A percentile compares a stretch with the other conserved stretches of the same genome.
Evolutionary conservation across 108 stramenopile genomes (phyloP).

Genomic region (Schizochytrium sp.): DNA sequence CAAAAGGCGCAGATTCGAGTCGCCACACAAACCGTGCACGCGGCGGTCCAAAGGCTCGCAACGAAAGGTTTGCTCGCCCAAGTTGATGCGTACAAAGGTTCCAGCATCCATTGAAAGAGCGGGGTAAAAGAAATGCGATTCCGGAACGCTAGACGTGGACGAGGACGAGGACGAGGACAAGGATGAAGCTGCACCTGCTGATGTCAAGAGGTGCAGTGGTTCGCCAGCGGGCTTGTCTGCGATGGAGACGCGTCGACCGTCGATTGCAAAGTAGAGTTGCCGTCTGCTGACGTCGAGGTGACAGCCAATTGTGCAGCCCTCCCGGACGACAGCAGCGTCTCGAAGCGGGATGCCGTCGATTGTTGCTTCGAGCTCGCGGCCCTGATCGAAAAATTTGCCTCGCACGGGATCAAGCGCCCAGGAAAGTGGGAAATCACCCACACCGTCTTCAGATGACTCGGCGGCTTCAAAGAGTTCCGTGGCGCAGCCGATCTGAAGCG

Average conservation of each 20-base stretch:
- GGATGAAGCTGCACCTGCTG: neutral
- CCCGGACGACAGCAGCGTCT: neutral
- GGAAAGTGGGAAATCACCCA: neutral
- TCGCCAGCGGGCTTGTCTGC: too few relatives aligned
- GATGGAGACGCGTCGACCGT: neutral
- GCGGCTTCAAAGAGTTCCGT: neutral
- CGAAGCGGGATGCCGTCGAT: neutral
- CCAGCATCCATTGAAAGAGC: neutral
- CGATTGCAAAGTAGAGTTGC: neutral
- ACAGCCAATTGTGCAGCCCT: neutral
- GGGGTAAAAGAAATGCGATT: neutral
- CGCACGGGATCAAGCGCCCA: slow-evolving; percentile 5
- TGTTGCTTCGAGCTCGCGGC: neutral
- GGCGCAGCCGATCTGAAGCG: neutral
- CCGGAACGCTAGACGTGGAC: neutral
- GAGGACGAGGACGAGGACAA: neutral
- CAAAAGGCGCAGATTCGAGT: neutral
- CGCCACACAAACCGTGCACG: neutral
- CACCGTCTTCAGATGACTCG: neutral
- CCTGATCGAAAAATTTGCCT: neutral
- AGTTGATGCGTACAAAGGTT: neutral
- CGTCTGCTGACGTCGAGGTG: neutral
- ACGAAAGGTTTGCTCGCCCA: neutral
- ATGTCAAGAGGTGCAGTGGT: neutral
- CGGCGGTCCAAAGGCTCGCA: neutral